phyloP scores from a whole-genome alignment of 148 eudicot genomes.

The Arctostaphylos glauca region DNA sequence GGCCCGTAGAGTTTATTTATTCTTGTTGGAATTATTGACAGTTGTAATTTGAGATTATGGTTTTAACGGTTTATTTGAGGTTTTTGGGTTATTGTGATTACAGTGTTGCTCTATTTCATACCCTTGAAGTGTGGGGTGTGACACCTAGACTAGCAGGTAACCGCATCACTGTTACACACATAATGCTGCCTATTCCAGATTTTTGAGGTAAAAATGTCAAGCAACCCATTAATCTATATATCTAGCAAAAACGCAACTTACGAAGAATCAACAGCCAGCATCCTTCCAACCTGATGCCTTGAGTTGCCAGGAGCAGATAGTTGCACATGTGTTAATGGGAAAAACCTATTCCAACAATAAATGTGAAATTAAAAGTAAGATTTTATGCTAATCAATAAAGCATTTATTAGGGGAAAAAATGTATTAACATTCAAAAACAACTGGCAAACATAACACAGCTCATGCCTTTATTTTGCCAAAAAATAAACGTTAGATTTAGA shows the following conservation, averaged over 20 bases:
- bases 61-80: too few relatives aligned
- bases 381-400: neutral
- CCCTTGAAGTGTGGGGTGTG: neutral
- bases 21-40: too few relatives aligned
- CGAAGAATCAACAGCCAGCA: constrained; percentile 86
- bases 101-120: too few relatives aligned
- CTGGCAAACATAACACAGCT: neutral
- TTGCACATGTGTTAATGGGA: constrained; percentile 72
- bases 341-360: constrained; percentile 54
- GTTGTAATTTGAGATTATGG: too few relatives aligned
- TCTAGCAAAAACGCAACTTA: constrained; percentile 26
- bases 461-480: neutral
- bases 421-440: neutral
- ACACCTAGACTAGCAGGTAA: neutral
- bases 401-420: neutral
- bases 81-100: too few relatives aligned
- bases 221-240: neutral
- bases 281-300: constrained; percentile 75
- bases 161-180: neutral
- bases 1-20: too few relatives aligned
- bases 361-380: constrained; percentile 18
- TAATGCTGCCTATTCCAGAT: neutral
- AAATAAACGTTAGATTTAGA: neutral
- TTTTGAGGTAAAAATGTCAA: neutral
- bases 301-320: constrained; percentile 83